Evolutionary conservation across 2,329 filamentous ascomycete genomes (phyloP).

Genomic region (Colletotrichum plurivorum): DNA sequence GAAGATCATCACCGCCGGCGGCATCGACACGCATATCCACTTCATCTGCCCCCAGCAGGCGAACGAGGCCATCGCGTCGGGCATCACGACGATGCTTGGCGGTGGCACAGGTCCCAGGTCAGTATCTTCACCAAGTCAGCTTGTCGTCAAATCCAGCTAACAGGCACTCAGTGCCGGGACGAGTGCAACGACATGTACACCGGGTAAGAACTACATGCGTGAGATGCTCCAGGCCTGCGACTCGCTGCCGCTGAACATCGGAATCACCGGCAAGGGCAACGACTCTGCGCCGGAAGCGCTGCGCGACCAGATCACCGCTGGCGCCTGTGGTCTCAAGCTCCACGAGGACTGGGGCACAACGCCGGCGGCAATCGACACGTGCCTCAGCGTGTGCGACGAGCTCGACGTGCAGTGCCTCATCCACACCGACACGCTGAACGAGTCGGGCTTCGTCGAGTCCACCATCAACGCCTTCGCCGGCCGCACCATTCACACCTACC

Average conservation of each 20-base stretch:
- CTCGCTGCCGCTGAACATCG: constrained; percentile 85
- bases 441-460: constrained; percentile 96
- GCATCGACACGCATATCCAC: constrained; percentile 91
- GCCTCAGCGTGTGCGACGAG: constrained; percentile 88
- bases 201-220: constrained; percentile 84
- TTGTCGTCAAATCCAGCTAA: constrained; percentile 41
- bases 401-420: constrained; percentile 94
- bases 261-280: constrained; percentile 95
- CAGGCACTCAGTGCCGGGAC: constrained; percentile 77
- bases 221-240: constrained; percentile 94
- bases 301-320: constrained; percentile 84
- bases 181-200: constrained; percentile 94
- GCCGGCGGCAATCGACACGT: constrained; percentile 91
- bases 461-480: constrained; percentile 88
- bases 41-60: constrained; percentile 96
- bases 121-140: constrained; percentile 41
- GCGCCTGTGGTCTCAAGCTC: constrained; percentile 91
- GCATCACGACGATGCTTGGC: constrained; percentile 91
- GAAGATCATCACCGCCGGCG: constrained; percentile 92
- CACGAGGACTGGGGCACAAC: constrained; percentile 98
- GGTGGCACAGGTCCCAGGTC: constrained; percentile 93
- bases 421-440: constrained; percentile 96
- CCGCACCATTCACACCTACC: constrained; percentile 95
- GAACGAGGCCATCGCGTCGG: constrained; percentile 84
- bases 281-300: constrained; percentile 80